Evolutionary conservation across 129 eudicot genomes (phyloP), one percentile per base, ranked within the genome.

Genomic region (Tagetes patula): DNA sequence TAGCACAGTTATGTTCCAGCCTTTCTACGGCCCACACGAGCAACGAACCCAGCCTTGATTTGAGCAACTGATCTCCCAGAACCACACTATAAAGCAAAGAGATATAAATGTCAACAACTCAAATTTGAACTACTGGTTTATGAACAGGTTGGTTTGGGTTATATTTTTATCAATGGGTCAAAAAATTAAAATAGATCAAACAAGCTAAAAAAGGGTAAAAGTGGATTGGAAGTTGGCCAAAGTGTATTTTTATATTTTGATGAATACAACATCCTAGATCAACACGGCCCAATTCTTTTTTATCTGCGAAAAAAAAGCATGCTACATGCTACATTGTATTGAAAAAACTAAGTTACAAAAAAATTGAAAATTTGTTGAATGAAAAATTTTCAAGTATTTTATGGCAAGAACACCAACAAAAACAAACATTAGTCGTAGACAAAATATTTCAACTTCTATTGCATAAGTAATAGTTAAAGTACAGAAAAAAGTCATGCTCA

Each of bases 11-110:
- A 81, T 12, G 84, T 75, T 63, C 84, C 80, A 34, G 84, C 80
- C 77, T 80, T 80, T 75, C 84, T 80, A 52, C 77, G 77, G 45
- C 80, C 81, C 67, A 80, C 84, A 70, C 77, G 84, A 75, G 84
- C 81, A 74, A 81, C 84, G 1, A 75, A 81, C 39, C 81, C 84
- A 0, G 80, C 77, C 72, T 75, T 80, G 73, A 80, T 80, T 62
- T 80, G 84, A 69, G 84, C 84, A 75, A 75, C 80, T 3, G 84
- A 75, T 70, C 77, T 56, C 52, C 84, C 84, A 20, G 80, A 80
- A 36, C 84, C 84, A 63, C 80, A 80, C 80, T 70, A n/a, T 54
- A 65, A 43, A 32, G 13, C 36, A 52, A 39, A 47, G 1, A 56
- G 56, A 0, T 12, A 50, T 43, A 70, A 39, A 64, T 39, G 65